Evolutionary conservation across 208 protist genomes (phyloP).

Genomic region (Tetramitus jugosus): DNA sequence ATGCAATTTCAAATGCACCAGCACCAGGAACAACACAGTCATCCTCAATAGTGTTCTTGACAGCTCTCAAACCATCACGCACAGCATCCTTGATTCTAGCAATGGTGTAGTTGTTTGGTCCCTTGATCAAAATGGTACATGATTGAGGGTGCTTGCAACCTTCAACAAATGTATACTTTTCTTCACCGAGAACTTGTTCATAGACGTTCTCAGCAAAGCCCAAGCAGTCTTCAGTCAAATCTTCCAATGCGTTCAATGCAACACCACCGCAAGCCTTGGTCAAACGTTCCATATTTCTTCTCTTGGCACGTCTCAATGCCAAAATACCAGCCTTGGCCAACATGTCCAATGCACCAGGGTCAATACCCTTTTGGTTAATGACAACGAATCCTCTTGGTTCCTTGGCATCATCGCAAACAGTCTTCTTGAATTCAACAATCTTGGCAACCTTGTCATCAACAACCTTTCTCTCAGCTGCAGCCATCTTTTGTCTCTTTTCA

Average conservation of each 20-base stretch:
- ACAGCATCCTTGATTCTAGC: constrained; percentile 98
- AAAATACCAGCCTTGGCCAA: constrained; percentile 96
- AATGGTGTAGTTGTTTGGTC: constrained; percentile 97
- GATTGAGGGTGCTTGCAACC: constrained; percentile 84
- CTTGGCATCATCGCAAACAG: constrained; percentile 63
- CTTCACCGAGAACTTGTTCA: constrained; percentile 95
- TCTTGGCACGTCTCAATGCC: constrained; percentile 95
- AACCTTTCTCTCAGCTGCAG: constrained; percentile 88
- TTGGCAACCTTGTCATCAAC: constrained; percentile 90
- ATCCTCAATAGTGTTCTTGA: constrained; percentile 97
- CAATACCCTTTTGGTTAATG: constrained; percentile 99
- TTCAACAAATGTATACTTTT: constrained; percentile 99
- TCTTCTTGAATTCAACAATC: constrained; percentile 98
- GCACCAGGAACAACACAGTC: constrained; percentile 88
- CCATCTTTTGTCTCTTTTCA: constrained; percentile 91
- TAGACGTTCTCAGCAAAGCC: constrained; percentile 94
- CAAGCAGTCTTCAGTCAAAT: constrained; percentile 79
- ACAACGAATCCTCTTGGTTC: constrained; percentile 94
- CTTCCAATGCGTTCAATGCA: constrained; percentile 95
- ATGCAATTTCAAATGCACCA: constrained; percentile 94
- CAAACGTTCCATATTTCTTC: constrained; percentile 98
- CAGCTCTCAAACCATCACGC: constrained; percentile 95
- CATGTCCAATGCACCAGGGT: constrained; percentile 98
- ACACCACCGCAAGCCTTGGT: constrained; percentile 91
- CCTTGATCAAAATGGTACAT: constrained; percentile 98